Evolutionary conservation across 495 filamentous ascomycete genomes (phyloP), one percentile per base, ranked within the genome.

Genomic region (Symbiotaphrina buchneri): DNA sequence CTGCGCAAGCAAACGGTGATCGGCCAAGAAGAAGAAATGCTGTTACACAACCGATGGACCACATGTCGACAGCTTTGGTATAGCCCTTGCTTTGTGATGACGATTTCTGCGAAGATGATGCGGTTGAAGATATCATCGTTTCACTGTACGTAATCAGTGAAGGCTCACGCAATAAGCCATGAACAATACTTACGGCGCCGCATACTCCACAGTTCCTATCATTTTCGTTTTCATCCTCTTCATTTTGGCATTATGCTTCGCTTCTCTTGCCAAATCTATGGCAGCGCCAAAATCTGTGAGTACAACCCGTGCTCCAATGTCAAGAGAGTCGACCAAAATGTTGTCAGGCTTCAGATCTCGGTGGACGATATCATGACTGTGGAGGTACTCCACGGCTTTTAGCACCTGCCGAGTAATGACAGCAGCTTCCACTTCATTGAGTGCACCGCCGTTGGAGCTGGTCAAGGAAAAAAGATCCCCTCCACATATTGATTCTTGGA

Each of bases 221-320:
- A 54, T 27, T 0, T n/a, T n/a, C n/a, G 71, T 71, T 20, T 52
- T 55, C 65, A 78, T 68, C 10, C 74, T 58, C 10, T 54, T 46
- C 3, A 44, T 41, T 11, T 42, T 39, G 3, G 44, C 13, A 4
- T 40, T 28, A 3, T 32, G 20, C 8, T 22, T 23, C 5, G 33
- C 32, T 26, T 15, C 10, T 21, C 21, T 15, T 14, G 43, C n/a
- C 6, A 60, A 33, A 10, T 53, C 48, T 21, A 50, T 64, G 5
- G 72, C 66, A 30, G 63, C 59, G 6, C 79, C 79, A 47, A 87
- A 76, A 41, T 87, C 79, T 0, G 72, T 71, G 15, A 87, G 51
- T 1, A 83, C 59, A 13, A 83, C 52, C 17, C 79, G 41, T 1
- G 45, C 45, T 1, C 47, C 48, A 16, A 39, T 37, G 10, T 38